phyloP scores from a whole-genome alignment of 2,329 filamentous ascomycete genomes.

The Aureobasidium pullulans region DNA sequence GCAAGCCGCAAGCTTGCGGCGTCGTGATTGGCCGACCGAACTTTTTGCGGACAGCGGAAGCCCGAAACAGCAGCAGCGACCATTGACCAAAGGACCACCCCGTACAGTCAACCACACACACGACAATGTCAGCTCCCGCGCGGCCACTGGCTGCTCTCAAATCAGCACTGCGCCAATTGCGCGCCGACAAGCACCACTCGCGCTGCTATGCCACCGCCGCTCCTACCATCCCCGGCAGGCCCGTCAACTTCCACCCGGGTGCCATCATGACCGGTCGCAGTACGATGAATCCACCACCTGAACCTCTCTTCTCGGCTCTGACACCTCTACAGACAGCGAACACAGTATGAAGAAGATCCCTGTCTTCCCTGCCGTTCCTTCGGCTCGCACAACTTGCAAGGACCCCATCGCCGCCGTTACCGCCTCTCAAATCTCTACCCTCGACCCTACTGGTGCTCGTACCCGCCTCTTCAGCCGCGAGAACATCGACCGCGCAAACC shows the following conservation, averaged over 20 bases:
- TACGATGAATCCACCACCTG: background rate
- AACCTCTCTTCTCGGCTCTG: background rate
- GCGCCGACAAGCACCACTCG: conserved; percentile 27
- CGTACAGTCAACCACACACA: background rate
- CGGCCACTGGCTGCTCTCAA: conserved; percentile 68
- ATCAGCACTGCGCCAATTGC: conserved; percentile 52
- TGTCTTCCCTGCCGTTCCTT: conserved; percentile 44
- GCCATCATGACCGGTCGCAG: conserved; percentile 18
- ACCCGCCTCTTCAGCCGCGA: conserved; percentile 70
- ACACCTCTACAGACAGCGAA: conserved; percentile 11
- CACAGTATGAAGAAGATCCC: conserved; percentile 25
- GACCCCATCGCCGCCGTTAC: conserved; percentile 64
- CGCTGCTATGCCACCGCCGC: conserved; percentile 30
- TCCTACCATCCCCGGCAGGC: conserved; percentile 28
- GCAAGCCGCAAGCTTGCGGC: background rate
- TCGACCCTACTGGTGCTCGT: conserved; percentile 81
- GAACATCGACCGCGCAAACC: conserved; percentile 71
- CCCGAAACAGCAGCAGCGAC: conserved; percentile 8
- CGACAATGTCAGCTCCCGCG: conserved; percentile 49
- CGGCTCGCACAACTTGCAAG: conserved; percentile 49
- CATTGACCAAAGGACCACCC: background rate
- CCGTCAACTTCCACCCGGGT: conserved; percentile 18
- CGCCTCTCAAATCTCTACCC: conserved; percentile 58
- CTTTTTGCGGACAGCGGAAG: conserved; percentile 15
- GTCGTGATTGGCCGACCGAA: conserved; percentile 12